A percentile compares a stretch with the other conserved stretches of the same genome.
phyloP scores from a whole-genome alignment of 2,329 filamentous ascomycete species.

The Alternaria alternata region DNA sequence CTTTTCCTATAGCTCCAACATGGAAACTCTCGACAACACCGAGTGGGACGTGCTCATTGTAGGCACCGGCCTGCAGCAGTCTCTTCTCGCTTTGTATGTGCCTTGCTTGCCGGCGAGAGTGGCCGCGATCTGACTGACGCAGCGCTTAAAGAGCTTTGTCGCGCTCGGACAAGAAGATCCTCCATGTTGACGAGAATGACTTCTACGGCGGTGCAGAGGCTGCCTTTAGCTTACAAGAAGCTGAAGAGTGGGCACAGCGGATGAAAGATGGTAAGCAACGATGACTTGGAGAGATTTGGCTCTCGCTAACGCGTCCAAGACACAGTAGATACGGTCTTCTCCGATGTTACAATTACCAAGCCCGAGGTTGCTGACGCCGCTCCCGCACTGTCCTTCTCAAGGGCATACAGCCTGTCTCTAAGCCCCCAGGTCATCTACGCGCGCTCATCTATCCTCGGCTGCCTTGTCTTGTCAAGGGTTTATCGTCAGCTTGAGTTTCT shows the following conservation, averaged over 20 bases:
- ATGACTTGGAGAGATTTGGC: neutral
- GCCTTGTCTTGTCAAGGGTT: conserved; percentile 87
- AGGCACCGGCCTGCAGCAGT: conserved; percentile 62
- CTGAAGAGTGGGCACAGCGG: conserved; percentile 73
- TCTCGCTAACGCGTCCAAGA: conserved; percentile 23
- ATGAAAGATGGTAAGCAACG: conserved; percentile 44
- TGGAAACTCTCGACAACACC: conserved; percentile 61
- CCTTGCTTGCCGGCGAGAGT: conserved; percentile 12
- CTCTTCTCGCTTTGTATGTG: conserved; percentile 63
- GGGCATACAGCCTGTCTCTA: conserved; percentile 83
- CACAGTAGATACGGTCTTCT: conserved; percentile 32
- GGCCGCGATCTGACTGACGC: conserved; percentile 74
- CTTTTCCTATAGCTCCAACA: conserved; percentile 39
- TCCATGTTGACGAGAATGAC: conserved; percentile 86
- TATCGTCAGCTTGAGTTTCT: conserved; percentile 92
- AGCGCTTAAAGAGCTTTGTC: conserved; percentile 82
- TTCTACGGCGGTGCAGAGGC: conserved; percentile 91
- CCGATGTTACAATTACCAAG: conserved; percentile 46
- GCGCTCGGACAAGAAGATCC: conserved; percentile 86
- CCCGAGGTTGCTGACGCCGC: conserved; percentile 28
- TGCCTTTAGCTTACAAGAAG: conserved; percentile 83
- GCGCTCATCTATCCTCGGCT: conserved; percentile 76
- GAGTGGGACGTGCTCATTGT: conserved; percentile 63
- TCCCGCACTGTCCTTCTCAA: conserved; percentile 65
- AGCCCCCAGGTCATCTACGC: conserved; percentile 88